These are phyloP conservation scores for Dimargaris verticillata DNA, from an alignment of 192 early-diverging fungal species.

Conservation along the genomic window DNA sequence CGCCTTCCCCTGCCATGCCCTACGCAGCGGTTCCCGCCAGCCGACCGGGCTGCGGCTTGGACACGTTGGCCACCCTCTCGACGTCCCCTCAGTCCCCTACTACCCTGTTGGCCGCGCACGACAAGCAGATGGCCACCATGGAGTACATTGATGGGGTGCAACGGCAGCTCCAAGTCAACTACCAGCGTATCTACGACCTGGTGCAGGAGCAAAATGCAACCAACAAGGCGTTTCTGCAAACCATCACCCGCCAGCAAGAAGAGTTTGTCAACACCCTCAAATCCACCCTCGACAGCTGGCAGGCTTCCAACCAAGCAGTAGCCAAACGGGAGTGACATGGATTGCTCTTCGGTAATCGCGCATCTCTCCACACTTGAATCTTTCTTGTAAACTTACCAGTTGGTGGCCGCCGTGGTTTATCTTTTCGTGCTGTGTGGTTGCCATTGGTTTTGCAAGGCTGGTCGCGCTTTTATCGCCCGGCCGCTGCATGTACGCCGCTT, in stretches of 20 bases:
- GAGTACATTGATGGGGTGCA: background rate
- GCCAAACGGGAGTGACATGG: no score
- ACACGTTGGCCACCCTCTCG: constrained; percentile 2
- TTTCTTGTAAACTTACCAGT: no score
- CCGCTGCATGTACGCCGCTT: no score
- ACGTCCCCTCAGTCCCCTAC: constrained; percentile 5
- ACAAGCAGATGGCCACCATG: background rate
- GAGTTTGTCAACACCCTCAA: background rate
- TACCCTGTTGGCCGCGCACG: background rate
- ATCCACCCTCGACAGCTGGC: background rate
- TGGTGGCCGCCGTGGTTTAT: no score
- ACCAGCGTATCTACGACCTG: constrained; percentile 3
- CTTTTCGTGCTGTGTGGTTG: no score
- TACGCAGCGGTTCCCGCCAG: background rate
- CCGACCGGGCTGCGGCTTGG: background rate
- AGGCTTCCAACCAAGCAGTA: no score
- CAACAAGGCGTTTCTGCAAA: constrained; percentile 4
- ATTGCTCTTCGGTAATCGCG: no score
- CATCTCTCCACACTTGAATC: no score
- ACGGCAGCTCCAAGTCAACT: background rate
- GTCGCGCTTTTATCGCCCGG: no score
- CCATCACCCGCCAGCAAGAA: background rate
- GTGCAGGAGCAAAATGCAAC: constrained; percentile 6
- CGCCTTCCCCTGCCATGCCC: background rate
- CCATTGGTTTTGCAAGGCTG: no score